Percentiles rank a stretch among this genome's conserved stretches.
Evolutionary conservation across 495 filamentous ascomycete species (phyloP).

Genomic region (Talaromyces proteolyticus): DNA sequence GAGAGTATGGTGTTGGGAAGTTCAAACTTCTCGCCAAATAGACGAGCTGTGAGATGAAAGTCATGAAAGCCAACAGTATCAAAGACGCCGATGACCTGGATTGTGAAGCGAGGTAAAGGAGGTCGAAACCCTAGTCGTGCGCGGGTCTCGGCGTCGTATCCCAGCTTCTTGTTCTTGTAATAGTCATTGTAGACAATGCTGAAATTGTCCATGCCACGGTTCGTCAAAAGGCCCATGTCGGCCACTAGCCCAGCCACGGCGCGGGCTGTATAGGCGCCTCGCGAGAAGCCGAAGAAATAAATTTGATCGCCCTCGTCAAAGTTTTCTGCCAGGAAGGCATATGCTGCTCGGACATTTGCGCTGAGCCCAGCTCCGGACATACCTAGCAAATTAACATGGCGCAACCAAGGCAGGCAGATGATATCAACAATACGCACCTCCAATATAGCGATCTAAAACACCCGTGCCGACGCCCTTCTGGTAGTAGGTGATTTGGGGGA

Average conservation of each 20-base stretch:
- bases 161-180: slow-evolving; percentile 25
- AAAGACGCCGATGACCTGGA: slow-evolving; percentile 52
- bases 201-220: slow-evolving; percentile 34
- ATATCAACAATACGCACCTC: slow-evolving; percentile 11
- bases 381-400: slow-evolving; percentile 10
- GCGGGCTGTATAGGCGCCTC: slow-evolving; percentile 54
- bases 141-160: slow-evolving; percentile 17
- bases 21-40: slow-evolving; percentile 17
- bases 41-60: slow-evolving; percentile 15
- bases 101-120: slow-evolving; percentile 15
- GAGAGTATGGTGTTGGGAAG: slow-evolving; percentile 24
- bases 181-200: slow-evolving; percentile 42
- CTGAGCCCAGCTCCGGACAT: slow-evolving; percentile 29
- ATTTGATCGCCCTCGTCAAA: slow-evolving; percentile 50
- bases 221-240: slow-evolving; percentile 41
- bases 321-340: slow-evolving; percentile 44
- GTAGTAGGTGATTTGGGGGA: slow-evolving; percentile 49
- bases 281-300: slow-evolving; percentile 54
- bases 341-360: slow-evolving; percentile 45
- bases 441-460: slow-evolving; percentile 15
- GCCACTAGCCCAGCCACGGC: slow-evolving; percentile 49
- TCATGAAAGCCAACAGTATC: slow-evolving; percentile 51
- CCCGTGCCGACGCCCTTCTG: slow-evolving; percentile 48
- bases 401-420: no score
- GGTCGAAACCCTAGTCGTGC: slow-evolving; percentile 11